Base-by-base conservation (phyloP, 805 yeast genomes). In the Cyberlindnera japonica region DNA sequence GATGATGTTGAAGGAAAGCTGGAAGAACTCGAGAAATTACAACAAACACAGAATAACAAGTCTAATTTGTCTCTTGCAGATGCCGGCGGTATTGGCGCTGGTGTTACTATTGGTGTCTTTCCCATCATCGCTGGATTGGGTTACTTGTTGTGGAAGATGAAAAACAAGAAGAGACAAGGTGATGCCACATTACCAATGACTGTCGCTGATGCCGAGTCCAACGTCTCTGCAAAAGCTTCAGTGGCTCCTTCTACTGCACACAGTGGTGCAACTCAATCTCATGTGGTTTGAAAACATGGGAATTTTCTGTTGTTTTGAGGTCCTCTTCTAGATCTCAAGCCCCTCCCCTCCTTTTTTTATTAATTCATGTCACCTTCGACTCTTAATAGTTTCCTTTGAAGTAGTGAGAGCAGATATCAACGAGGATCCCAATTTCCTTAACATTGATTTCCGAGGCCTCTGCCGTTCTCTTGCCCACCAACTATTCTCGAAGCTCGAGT, bases 1-100 rank as follows among this genome's bases (percentile, higher is more conserved):
- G 41, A 55, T 6, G 53, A 54, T 10, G 43, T 45, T 15, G 38
- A 38, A 25, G 17, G 21, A 4, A 27, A 24, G 6, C 29, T 16
- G 18, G n/a, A 31, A 26, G 42, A 57, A 23, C 47, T 66, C 16
- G 39, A 55, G 6, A 53, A 54, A 7, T 38, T 41, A 13, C 35
- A 38, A 22, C 15, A 24, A 3, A 20, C 25, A 4, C 6, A 10
- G 18, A n/a, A 35, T 20, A 19, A 14, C 11, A 19, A 25, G 7
- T 13, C 21, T 12, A 27, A 24, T 3, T 52, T 68, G 35, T 35
- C 63, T 6, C 54, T 61, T 15, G 74, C 74, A 10, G 73, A 44
- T 28, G 76, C 75, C 20, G 76, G 76, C 41, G 76, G 75, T 40
- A 69, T 71, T 47, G 77, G 77, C 44, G 76, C 74, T 22, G 75